These are phyloP conservation scores for Populus ilicifolia DNA, from an alignment of 345 rosid species.

Conservation along the genomic window DNA sequence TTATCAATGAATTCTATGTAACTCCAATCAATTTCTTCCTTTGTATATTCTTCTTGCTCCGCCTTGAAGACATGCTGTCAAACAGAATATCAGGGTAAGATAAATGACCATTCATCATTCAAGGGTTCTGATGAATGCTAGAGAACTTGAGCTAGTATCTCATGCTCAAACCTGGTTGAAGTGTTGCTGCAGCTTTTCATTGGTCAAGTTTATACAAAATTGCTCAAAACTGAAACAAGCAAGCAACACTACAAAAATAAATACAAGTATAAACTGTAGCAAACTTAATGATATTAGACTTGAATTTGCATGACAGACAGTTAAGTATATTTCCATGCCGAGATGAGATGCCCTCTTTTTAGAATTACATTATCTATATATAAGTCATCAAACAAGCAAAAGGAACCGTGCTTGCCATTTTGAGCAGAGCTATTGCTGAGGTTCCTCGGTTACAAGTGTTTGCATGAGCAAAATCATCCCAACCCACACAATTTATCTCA, in stretches of 20 bases:
- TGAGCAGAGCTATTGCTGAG: not conserved
- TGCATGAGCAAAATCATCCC: slow-evolving; percentile 5
- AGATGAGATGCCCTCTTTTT: not conserved
- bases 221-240: slow-evolving; percentile 83
- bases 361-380: not conserved
- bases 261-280: slow-evolving; percentile 12
- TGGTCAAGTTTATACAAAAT: slow-evolving; percentile 97
- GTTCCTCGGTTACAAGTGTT: not conserved
- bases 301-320: not conserved
- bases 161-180: slow-evolving; percentile 74
- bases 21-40: slow-evolving; percentile 98
- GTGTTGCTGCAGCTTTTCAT: slow-evolving; percentile 99
- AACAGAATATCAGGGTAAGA: not conserved
- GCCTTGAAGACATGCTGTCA: slow-evolving; percentile 95
- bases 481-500: not conserved
- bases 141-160: not conserved
- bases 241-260: slow-evolving; percentile 18
- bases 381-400: not conserved
- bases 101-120: not conserved
- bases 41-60: slow-evolving; percentile 98
- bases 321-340: not conserved
- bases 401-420: not conserved
- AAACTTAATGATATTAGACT: not conserved
- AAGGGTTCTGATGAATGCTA: slow-evolving; percentile 14
- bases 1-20: slow-evolving; percentile 95